Evolutionary conservation across 2,329 filamentous ascomycete species (phyloP).

Genomic region (Leptosphaerulina australis): DNA sequence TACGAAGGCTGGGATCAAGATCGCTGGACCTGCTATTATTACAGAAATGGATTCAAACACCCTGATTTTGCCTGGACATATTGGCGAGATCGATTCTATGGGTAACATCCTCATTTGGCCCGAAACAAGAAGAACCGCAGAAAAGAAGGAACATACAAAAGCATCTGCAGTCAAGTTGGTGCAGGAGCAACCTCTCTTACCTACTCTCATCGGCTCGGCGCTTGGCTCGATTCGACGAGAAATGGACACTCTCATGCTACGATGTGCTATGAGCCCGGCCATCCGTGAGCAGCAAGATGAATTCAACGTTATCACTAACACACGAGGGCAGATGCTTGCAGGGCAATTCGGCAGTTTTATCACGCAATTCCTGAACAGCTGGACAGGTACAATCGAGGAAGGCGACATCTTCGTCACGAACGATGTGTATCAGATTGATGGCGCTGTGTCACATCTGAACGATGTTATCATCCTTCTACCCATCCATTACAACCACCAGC

Average conservation of each 20-base stretch:
- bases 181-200: slow-evolving; percentile 50
- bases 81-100: slow-evolving; percentile 55
- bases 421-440: slow-evolving; percentile 57
- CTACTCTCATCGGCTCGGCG: slow-evolving; percentile 54
- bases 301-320: slow-evolving; percentile 60
- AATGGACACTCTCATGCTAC: slow-evolving; percentile 60
- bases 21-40: slow-evolving; percentile 56
- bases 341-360: slow-evolving; percentile 61
- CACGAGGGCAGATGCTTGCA: slow-evolving; percentile 57
- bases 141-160: slow-evolving; percentile 42
- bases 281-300: slow-evolving; percentile 60
- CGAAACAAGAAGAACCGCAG: slow-evolving; percentile 35
- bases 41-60: slow-evolving; percentile 61
- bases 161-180: slow-evolving; percentile 49
- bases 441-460: slow-evolving; percentile 58
- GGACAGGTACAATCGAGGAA: slow-evolving; percentile 57
- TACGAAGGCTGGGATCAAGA: slow-evolving; percentile 49
- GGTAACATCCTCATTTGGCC: slow-evolving; percentile 59
- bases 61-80: slow-evolving; percentile 55
- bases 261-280: slow-evolving; percentile 58
- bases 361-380: slow-evolving; percentile 54
- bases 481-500: slow-evolving; percentile 53
- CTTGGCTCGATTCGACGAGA: slow-evolving; percentile 56
- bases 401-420: slow-evolving; percentile 60
- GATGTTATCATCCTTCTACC: slow-evolving; percentile 58